A percentile compares a stretch with the other conserved stretches of the same genome.
Evolutionary conservation across 1,284 basidiomycete genomes (phyloP).

Genomic region (Ustilago trichophora): DNA sequence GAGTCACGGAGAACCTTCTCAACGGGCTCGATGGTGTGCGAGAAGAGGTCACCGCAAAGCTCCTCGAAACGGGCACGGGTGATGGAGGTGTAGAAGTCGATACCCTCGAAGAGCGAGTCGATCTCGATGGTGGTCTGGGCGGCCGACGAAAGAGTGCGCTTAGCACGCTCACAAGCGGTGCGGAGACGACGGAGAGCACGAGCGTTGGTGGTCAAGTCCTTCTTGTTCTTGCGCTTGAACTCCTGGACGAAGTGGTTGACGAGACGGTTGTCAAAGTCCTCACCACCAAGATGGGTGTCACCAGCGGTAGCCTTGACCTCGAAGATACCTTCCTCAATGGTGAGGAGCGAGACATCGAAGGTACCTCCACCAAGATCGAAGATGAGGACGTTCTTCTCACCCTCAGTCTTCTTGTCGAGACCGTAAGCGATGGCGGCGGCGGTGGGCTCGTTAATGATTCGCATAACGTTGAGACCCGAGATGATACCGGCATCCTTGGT

Average conservation of each 20-base stretch:
- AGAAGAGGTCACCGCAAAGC: conserved; percentile 96
- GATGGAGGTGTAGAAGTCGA: conserved; percentile 98
- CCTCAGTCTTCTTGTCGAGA: conserved; percentile 82
- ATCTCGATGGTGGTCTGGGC: conserved; percentile 97
- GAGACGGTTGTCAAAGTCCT: conserved; percentile 96
- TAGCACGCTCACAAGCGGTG: conserved; percentile 97
- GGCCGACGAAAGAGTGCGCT: conserved; percentile 96
- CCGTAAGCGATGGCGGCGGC: conserved; percentile 95
- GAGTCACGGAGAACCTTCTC: conserved; percentile 98
- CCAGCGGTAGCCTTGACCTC: conserved; percentile 99
- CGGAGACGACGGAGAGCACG: conserved; percentile 97
- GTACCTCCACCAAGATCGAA: conserved; percentile 99
- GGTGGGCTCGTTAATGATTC: conserved; percentile 96
- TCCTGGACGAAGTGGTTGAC: conserved; percentile 98
- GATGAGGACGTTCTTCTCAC: conserved; percentile 92
- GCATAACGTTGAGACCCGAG: conserved; percentile 88
- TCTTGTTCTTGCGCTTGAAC: conserved; percentile 99
- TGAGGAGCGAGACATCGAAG: conserved; percentile 97
- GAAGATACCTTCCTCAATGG: conserved; percentile 98
- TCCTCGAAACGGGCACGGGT: conserved; percentile 99
- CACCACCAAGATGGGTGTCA: conserved; percentile 98
- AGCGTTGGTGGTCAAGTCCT: conserved; percentile 89
- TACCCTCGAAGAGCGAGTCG: conserved; percentile 96
- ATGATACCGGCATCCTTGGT: conserved; percentile 94
- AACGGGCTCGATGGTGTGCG: conserved; percentile 93